Percentiles rank a stretch among this genome's conserved stretches.
phyloP scores from a whole-genome alignment of 23 red algal genomes.

The Agarophyton chilense region DNA sequence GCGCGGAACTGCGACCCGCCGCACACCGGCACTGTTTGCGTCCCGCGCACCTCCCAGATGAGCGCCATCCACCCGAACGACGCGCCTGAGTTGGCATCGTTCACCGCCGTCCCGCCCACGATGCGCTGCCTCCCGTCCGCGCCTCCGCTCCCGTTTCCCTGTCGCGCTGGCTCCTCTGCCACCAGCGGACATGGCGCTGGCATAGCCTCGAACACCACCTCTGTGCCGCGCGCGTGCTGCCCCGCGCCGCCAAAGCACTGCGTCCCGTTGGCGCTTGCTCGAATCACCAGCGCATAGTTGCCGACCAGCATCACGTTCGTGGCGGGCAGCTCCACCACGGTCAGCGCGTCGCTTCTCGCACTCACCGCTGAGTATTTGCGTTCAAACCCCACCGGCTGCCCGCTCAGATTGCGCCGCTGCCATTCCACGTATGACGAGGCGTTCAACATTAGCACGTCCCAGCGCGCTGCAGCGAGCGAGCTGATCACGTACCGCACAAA shows the following conservation, averaged over 20 bases:
- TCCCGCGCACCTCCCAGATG: conserved; percentile 31
- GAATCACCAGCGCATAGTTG: conserved; percentile 8
- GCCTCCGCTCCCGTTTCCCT: not conserved
- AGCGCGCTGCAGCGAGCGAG: not conserved
- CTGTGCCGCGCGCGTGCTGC: not conserved
- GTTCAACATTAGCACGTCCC: conserved; percentile 36
- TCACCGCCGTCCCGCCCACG: conserved; percentile 40
- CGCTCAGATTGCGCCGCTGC: not conserved
- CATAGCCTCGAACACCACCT: conserved; percentile 54
- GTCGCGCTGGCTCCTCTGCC: not conserved
- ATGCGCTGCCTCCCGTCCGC: too few species aligned
- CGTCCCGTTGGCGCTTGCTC: not conserved
- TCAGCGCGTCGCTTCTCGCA: not conserved
- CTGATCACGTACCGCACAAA: conserved; percentile 36
- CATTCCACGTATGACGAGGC: conserved; percentile 16
- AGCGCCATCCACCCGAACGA: conserved; percentile 59
- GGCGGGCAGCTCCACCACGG: not conserved
- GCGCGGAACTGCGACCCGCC: conserved; percentile 37
- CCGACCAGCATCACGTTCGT: conserved; percentile 29
- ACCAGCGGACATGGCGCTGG: conserved; percentile 23
- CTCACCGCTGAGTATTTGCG: not conserved
- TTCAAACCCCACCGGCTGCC: not conserved
- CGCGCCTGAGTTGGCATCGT: not conserved
- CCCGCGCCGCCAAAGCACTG: conserved; percentile 1
- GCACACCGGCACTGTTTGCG: conserved; percentile 12